Conservation (phyloP, 2,329 filamentous ascomycete species). For the Trichoderma oligosporum region DNA sequence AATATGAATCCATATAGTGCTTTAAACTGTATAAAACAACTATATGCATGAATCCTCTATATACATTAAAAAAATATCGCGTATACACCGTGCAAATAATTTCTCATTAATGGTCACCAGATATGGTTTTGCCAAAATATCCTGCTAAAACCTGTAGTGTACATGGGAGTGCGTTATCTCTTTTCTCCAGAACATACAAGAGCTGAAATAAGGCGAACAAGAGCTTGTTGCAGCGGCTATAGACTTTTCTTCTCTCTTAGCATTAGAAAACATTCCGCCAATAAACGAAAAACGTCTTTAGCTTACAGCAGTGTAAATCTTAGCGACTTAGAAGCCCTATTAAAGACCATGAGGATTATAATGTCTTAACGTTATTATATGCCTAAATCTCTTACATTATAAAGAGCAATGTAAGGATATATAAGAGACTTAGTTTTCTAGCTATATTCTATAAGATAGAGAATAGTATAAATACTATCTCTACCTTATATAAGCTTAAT, state of each 20-base stretch:
- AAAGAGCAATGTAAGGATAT: too few relatives aligned
- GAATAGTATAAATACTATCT: too few relatives aligned
- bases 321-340: neutral
- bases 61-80: neutral
- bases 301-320: conserved; percentile 3
- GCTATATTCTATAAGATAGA: too few relatives aligned
- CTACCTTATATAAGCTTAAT: too few relatives aligned
- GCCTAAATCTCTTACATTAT: too few relatives aligned
- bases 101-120: neutral
- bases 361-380: neutral
- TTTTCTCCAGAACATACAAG: conserved; percentile 4
- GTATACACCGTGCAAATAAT: neutral
- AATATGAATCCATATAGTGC: too few relatives aligned
- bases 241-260: neutral
- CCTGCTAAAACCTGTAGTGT: neutral
- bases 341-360: too few relatives aligned
- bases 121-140: neutral
- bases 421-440: too few relatives aligned
- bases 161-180: conserved; percentile 2
- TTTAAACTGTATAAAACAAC: too few relatives aligned
- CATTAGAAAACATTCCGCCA: neutral
- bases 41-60: too few relatives aligned
- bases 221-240: neutral
- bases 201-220: neutral
- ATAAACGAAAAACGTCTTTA: neutral